Base-by-base conservation (phyloP, 768 basidiomycete genomes). In the Trametes elegans region DNA sequence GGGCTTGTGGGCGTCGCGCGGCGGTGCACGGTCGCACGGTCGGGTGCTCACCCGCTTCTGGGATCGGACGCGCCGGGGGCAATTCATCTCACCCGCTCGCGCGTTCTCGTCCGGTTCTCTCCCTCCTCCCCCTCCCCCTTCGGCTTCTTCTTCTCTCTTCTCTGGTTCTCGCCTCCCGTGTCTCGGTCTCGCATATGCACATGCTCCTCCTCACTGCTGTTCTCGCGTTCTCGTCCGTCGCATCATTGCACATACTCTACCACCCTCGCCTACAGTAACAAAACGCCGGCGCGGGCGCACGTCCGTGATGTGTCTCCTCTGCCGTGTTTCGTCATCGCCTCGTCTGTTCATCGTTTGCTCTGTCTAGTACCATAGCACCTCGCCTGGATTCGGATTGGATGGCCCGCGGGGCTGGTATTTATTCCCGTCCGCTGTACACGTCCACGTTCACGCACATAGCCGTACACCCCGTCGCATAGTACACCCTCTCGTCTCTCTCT, bases 391-490 rank as follows among this genome's bases (percentile, higher is more conserved):
- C 34, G 34, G 34, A 35, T 35, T 35, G 13, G 34, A 35, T 5
- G 5, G 6, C 23, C 39, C 28, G 19, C 23, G 19, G 27, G 39
- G 19, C 21, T 39, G 50, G 36, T 52, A 52, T 52, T 43, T 52
- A 52, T 40, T 18, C 42, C 11, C 50, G 13, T 23, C 19, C 51
- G 36, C 28, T 44, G 34, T 53, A 44, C 42, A 27, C 24, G 24
- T 36, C n/a, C n/a, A n/a, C n/a, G n/a, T 27, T 35, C 10, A 19
- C 34, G 51, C 51, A 53, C 51, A 43, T 53, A 53, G 42, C 42
- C 51, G 28, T 53, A 53, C 32, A 26, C 32, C 14, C 13, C 24
- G 32, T 28, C n/a, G 38, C 49, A 21, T 51, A 51, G 39, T 50
- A 4, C 21, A 10, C 21, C n/a, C n/a, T n/a, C n/a, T n/a, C n/a